Conservation (phyloP, 2,329 filamentous ascomycete species). For the Rhynchosporium secalis region DNA sequence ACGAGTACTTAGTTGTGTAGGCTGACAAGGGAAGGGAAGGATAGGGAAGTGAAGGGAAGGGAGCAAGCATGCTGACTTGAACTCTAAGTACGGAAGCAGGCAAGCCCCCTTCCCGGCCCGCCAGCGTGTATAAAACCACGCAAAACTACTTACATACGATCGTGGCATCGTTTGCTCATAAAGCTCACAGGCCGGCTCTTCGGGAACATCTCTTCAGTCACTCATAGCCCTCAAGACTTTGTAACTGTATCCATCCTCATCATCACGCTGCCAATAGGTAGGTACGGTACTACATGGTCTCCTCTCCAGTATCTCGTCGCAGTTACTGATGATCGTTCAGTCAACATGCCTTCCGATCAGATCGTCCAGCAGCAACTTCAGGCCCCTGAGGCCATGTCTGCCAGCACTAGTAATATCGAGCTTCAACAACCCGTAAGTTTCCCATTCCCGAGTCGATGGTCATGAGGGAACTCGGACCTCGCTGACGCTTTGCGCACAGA, state of each 20-base stretch:
- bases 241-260: not conserved
- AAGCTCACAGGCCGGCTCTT: no score
- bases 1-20: no score
- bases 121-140: slow-evolving; percentile 4
- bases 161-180: no score
- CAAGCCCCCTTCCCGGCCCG: not conserved
- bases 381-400: slow-evolving; percentile 35
- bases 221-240: not conserved
- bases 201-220: not conserved
- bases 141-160: not conserved
- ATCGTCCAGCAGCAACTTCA: slow-evolving; percentile 35
- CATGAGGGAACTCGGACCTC: not conserved
- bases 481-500: slow-evolving; percentile 23
- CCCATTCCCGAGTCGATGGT: not conserved
- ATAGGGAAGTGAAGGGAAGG: not conserved
- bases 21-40: no score
- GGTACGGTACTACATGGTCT: not conserved
- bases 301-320: not conserved
- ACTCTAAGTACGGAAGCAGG: not conserved
- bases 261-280: not conserved
- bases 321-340: not conserved
- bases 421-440: slow-evolving; percentile 34
- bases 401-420: slow-evolving; percentile 28
- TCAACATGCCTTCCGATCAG: slow-evolving; percentile 35
- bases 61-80: slow-evolving; percentile 3